phyloP scores from a whole-genome alignment of 2,329 filamentous ascomycete genomes.

The Aspergillus persii region DNA sequence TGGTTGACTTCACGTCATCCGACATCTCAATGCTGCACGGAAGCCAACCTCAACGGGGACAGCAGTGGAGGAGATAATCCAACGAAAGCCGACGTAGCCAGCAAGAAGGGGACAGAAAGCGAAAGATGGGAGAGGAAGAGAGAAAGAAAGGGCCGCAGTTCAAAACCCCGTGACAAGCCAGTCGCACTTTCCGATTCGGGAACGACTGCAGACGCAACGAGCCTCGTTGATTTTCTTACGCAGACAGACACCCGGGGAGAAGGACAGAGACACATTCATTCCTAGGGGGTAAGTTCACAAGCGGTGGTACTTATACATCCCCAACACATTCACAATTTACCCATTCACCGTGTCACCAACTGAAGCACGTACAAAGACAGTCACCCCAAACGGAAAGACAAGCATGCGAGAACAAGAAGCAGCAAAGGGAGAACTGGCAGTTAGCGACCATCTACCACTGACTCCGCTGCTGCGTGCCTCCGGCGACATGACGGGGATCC shows the following conservation, averaged over 20 bases:
- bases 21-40: constrained; percentile 4
- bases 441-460: constrained; percentile 9
- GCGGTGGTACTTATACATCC: no score
- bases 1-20: constrained; percentile 10
- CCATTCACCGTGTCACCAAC: background rate
- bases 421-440: background rate
- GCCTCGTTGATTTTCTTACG: background rate
- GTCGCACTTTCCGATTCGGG: background rate
- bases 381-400: background rate
- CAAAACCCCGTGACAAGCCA: background rate
- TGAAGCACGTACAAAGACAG: background rate
- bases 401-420: no score
- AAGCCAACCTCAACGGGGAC: background rate
- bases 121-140: background rate
- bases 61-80: background rate
- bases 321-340: no score
- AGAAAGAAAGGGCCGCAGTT: background rate
- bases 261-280: background rate
- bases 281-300: no score
- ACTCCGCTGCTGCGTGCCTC: constrained; percentile 11
- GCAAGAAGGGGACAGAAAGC: background rate
- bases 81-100: background rate
- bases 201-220: background rate
- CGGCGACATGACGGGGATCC: constrained; percentile 3
- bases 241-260: background rate